Percentiles rank a stretch among this genome's conserved stretches.
phyloP scores from a whole-genome alignment of 2,329 filamentous ascomycete species.

The Tolypocladium guangdongense region DNA sequence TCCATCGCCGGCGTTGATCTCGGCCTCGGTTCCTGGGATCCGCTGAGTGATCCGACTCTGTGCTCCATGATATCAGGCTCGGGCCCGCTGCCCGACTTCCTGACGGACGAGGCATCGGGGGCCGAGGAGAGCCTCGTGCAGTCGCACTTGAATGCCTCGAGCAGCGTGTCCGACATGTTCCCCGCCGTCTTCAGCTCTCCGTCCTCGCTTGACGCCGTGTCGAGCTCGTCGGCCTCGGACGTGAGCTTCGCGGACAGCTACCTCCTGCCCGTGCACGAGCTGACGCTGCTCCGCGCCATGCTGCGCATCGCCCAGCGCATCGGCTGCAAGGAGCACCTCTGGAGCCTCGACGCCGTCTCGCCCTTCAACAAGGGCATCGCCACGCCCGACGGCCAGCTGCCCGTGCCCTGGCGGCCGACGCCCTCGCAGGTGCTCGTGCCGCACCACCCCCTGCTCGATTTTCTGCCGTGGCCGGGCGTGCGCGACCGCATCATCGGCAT shows the following conservation, averaged over 20 bases:
- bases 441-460: constrained; percentile 46
- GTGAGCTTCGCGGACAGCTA: constrained; percentile 33
- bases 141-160: background rate
- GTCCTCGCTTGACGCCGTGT: constrained; percentile 9
- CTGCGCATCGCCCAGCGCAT: constrained; percentile 36
- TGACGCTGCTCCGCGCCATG: constrained; percentile 36
- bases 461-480: constrained; percentile 45
- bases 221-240: constrained; percentile 10
- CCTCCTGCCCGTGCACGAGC: constrained; percentile 34
- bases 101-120: constrained; percentile 2
- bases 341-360: constrained; percentile 34
- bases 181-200: constrained; percentile 9
- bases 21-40: constrained; percentile 11
- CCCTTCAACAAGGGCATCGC: constrained; percentile 28
- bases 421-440: constrained; percentile 34
- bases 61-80: constrained; percentile 8
- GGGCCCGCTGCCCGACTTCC: constrained; percentile 3
- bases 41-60: constrained; percentile 8
- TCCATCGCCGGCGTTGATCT: constrained; percentile 10
- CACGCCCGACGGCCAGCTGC: constrained; percentile 27
- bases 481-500: constrained; percentile 42
- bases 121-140: constrained; percentile 1
- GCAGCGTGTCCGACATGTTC: constrained; percentile 4
- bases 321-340: constrained; percentile 28
- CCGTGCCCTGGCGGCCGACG: constrained; percentile 38